Base-by-base conservation (phyloP, 768 basidiomycete species). In the Clitopilus hobsonii region DNA sequence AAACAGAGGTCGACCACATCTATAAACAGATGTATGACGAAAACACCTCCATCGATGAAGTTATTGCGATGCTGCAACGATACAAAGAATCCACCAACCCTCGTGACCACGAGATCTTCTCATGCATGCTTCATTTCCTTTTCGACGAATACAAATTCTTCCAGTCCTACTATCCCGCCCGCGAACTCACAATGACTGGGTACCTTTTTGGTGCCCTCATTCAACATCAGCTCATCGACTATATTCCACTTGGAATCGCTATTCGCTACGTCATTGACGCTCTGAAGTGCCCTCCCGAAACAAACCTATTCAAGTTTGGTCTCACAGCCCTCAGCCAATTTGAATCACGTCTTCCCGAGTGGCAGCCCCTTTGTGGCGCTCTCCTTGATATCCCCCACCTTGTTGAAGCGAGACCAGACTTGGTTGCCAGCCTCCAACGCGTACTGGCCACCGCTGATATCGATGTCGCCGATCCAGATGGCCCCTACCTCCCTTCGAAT, bases 101-200 rank as follows among this genome's bases (percentile, higher is more conserved):
- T 45, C 85, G 86, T 54, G 94, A 98, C 62, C 93, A 96, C 67
- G 94, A 98, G 72, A 84, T 97, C 58, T 98, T 98, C 67, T 97
- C 94, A n/a, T 98, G 94, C 83, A 97, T 97, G 86, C 87, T 99
- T 51, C 95, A 98, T 75, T 96, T 97, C 78, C 83, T 99, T 41
- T 98, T 99, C 72, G 97, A 98, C 83, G 97, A 99, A 74, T 97
- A 97, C 84, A 95, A 94, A 65, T 99, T 98, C 79, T 97, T 98
- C 84, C 93, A 96, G 67, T 89, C 90, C 36, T 97, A 89, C 71
- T 94, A 94, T 64, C 97, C 97, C 23, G 79, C 90, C 32, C 89
- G 94, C 60, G 94, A 98, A 73, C 80, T 98, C 47, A 85, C 87
- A 52, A 94, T 98, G 86, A 98, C 97, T 6, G 97, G 91, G 48